A percentile compares a stretch with the other conserved stretches of the same genome.
Evolutionary conservation across 495 filamentous ascomycete genomes (phyloP).

Genomic region (Ramalina peruviana): DNA sequence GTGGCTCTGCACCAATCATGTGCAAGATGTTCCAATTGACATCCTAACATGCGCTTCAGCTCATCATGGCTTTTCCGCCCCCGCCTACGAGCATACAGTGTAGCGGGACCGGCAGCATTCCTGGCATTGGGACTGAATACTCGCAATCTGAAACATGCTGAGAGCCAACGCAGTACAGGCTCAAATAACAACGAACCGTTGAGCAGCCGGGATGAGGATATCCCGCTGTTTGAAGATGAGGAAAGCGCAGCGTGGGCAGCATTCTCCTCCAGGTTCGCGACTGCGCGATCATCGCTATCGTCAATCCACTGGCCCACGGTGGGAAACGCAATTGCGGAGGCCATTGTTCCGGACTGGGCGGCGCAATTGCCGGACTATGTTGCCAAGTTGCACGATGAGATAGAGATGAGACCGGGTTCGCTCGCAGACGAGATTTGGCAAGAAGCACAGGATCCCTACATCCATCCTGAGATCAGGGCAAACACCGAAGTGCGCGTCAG

Average conservation of each 20-base stretch:
- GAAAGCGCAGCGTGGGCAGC: conserved; percentile 42
- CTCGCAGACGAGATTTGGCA: conserved; percentile 86
- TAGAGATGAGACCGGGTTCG: conserved; percentile 73
- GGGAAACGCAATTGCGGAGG: conserved; percentile 49
- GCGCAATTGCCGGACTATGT: conserved; percentile 60
- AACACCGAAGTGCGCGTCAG: conserved; percentile 72
- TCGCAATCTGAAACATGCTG: neutral
- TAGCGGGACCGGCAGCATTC: too few species aligned
- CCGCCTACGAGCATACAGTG: too few species aligned
- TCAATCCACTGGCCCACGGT: conserved; percentile 46
- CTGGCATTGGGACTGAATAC: neutral
- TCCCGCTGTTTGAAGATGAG: conserved; percentile 15
- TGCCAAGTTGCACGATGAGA: conserved; percentile 73
- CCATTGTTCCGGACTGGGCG: conserved; percentile 72
- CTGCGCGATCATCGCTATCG: conserved; percentile 35
- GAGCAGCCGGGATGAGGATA: conserved; percentile 5
- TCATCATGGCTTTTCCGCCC: too few species aligned
- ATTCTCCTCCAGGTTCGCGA: conserved; percentile 44
- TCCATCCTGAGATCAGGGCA: conserved; percentile 74
- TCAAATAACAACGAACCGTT: neutral
- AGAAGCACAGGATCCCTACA: conserved; percentile 68
- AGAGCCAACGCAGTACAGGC: neutral
- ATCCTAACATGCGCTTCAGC: too few species aligned
- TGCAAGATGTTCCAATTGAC: too few species aligned
- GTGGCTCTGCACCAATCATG: too few species aligned